Evolutionary conservation across 495 filamentous ascomycete genomes (phyloP), one percentile per base, ranked within the genome.

Genomic region (Hypoxylon crocopeplum): DNA sequence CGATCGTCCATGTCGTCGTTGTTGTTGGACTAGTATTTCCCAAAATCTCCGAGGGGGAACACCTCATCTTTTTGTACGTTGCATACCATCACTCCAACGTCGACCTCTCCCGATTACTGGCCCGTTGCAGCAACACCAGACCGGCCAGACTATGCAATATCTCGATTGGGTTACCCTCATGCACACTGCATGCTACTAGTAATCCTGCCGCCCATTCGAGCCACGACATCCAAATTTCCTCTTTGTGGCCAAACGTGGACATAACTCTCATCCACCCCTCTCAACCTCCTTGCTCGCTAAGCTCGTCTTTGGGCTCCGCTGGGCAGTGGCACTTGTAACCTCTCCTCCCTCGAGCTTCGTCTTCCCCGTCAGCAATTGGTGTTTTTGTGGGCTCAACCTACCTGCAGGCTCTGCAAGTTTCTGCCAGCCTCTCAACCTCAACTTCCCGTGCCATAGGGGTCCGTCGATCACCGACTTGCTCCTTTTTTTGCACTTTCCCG

Each of bases 201-300:
- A 75, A 73, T 73, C 75, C 59, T 73, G 75, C 72, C 71, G 75
- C 69, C 79, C 76, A 84, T 79, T 83, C 78, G 81, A 84, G 81
- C 81, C 81, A 84, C 81, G 81, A 84, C 81, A 84, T 45, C 63
- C 44, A 64, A 67, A 52, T 59, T 59, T 57, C 54, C 40, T 59
- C 59, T 41, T 41, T 69, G 53, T 59, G 63, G 59, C 59, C 63
- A 61, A 62, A 67, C 53, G 56, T 64, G 66, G 66, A 67, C 66
- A 59, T 56, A 54, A 64, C 56, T 61, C 40, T 60, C 34, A 19
- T 63, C 53, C 52, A 38, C 54, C 56, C 51, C 44, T 48, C 57
- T 51, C 50, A 44, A 40, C 53, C 47, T 61, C 51, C 59, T 58
- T 63, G 40, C 62, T 68, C 50, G 61, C 62, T 56, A 59, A 45